These are phyloP conservation scores for Carex cristatella DNA, from an alignment of 176 grass and related monocot species.

Conservation along the genomic window DNA sequence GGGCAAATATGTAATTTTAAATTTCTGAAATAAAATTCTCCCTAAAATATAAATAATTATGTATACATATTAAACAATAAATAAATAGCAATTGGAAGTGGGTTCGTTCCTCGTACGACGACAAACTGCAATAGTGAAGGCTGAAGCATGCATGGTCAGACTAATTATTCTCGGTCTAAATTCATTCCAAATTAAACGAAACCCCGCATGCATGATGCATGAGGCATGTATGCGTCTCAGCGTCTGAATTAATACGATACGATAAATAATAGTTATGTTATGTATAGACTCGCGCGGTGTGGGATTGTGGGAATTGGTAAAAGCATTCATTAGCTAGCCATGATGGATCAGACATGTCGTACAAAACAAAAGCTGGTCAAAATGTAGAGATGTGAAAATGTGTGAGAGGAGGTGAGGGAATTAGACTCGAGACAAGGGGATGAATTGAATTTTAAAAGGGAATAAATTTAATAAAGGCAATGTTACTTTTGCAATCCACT, in stretches of 20 bases:
- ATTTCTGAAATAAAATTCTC: too few relatives aligned
- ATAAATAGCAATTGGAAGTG: neutral
- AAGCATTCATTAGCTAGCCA: neutral
- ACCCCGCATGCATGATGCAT: neutral
- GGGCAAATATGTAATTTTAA: too few relatives aligned
- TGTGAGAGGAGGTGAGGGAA: neutral
- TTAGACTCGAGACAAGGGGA: neutral
- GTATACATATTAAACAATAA: neutral
- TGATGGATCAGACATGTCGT: neutral
- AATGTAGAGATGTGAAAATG: constrained; percentile 5
- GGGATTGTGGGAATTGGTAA: neutral
- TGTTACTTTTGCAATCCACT: constrained; percentile 12
- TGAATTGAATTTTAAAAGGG: neutral
- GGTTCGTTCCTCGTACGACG: neutral
- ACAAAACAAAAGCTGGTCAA: neutral
- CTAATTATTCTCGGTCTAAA: neutral
- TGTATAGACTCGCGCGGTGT: neutral
- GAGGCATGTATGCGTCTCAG: neutral
- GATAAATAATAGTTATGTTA: too few relatives aligned
- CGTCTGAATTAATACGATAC: neutral
- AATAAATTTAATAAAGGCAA: neutral
- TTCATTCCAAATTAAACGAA: neutral
- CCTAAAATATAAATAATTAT: neutral
- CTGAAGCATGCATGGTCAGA: neutral
- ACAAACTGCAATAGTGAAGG: neutral